Evolutionary conservation across 768 basidiomycete genomes (phyloP), one percentile per base, ranked within the genome.

Genomic region (Collybiopsis confluens): DNA sequence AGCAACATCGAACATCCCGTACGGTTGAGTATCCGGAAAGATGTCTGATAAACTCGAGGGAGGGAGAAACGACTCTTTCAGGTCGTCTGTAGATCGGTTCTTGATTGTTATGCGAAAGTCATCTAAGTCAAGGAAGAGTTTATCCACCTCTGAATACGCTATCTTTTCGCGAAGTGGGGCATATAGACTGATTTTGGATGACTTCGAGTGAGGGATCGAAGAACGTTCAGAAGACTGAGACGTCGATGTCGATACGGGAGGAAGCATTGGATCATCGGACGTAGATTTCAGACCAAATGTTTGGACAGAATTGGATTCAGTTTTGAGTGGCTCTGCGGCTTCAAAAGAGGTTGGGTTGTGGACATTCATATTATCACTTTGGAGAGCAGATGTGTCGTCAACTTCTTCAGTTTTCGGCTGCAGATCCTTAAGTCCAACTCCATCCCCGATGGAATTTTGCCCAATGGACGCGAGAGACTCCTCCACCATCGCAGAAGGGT

Each of bases 21-120:
- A 73, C 10, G 83, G 78, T 30, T 80, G 80, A 10, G 96, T 77
- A 53, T 97, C 96, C 0, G 94, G 92, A 65, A 97, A 97, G 38
- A 98, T 80, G 28, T 81, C 77, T 1, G 79, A 76, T 23, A 87
- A 70, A 57, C 84, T 83, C 44, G 74, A 60, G 51, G 77, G 65
- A 18, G 64, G 64, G 9, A 62, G 59, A 45, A 42, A 23, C 5
- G 38, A 26, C 5, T 64, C 54, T 40, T 54, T 55, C 13, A 56
- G 46, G 8, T 68, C 70, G 4, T 73, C 68, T 11, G 62, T 61
- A 20, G 56, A 54, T 52, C 62, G 60, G 20, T 59, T 47, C 20
- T 62, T 65, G 2, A 57, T 57, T 15, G 58, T 27, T 21, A 64
- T 52, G 48, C 65, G 60, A 41, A 81, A 63, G 52, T 75, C 72